Conservation (phyloP, 1,139 yeast species). For the Taphrina populina region DNA sequence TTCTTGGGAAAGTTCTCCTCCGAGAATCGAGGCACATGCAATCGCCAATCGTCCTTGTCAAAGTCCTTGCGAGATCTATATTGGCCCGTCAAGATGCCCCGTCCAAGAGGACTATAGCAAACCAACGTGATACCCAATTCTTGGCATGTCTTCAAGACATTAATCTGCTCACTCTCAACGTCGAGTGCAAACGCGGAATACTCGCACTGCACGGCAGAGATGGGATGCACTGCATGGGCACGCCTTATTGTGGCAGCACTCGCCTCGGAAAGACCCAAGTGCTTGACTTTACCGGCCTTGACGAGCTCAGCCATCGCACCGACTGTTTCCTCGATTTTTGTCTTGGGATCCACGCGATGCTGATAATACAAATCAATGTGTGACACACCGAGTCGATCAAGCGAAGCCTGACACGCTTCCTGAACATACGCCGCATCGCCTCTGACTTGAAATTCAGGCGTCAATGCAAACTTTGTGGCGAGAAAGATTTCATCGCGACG, state of each 20-base stretch:
- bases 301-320: constrained; percentile 37
- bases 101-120: constrained; percentile 58
- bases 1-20: constrained; percentile 60
- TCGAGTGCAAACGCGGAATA: constrained; percentile 39
- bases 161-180: constrained; percentile 36
- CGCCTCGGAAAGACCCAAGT: constrained; percentile 40
- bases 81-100: constrained; percentile 71
- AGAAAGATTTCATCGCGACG: constrained; percentile 38
- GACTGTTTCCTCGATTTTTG: constrained; percentile 38
- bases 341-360: constrained; percentile 38
- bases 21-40: constrained; percentile 51
- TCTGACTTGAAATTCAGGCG: constrained; percentile 1
- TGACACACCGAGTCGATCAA: constrained; percentile 37
- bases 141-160: constrained; percentile 37
- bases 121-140: constrained; percentile 39
- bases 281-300: constrained; percentile 39
- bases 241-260: constrained; percentile 39
- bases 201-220: constrained; percentile 39
- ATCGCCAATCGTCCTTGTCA: constrained; percentile 58
- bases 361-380: constrained; percentile 38
- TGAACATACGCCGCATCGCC: constrained; percentile 38
- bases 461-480: constrained; percentile 37
- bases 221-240: constrained; percentile 38
- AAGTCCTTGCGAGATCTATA: constrained; percentile 52
- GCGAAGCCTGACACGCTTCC: constrained; percentile 35